These are phyloP conservation scores for Geotrichum phurueaensis DNA, from an alignment of 1,139 yeast species.

Conservation along the genomic window DNA sequence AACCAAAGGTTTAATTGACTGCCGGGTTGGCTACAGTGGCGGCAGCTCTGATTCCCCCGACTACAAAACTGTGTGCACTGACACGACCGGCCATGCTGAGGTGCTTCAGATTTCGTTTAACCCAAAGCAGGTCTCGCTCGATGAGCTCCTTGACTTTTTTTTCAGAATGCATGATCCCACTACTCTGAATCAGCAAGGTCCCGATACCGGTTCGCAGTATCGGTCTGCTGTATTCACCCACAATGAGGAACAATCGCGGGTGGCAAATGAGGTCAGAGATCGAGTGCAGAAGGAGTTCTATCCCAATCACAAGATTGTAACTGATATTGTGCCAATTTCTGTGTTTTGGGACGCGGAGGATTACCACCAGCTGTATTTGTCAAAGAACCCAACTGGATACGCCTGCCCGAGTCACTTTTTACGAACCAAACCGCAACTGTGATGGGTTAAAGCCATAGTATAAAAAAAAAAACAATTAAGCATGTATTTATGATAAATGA, in stretches of 20 bases:
- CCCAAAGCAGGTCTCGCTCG: conserved; percentile 53
- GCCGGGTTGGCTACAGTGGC: conserved; percentile 86
- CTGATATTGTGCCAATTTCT: conserved; percentile 61
- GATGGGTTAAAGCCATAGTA: background rate
- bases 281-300: conserved; percentile 54
- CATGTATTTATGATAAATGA: background rate
- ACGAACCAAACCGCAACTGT: conserved; percentile 39
- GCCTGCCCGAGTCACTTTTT: conserved; percentile 83
- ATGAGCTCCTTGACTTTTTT: conserved; percentile 71
- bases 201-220: conserved; percentile 79
- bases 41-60: conserved; percentile 55
- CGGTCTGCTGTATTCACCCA: conserved; percentile 70
- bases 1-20: conserved; percentile 62
- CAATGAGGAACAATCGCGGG: conserved; percentile 43
- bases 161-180: conserved; percentile 86
- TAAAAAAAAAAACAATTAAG: background rate
- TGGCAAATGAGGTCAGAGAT: conserved; percentile 40
- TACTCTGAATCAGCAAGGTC: conserved; percentile 61
- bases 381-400: conserved; percentile 76
- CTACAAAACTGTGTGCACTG: conserved; percentile 71
- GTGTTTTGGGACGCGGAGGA: conserved; percentile 89
- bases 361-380: conserved; percentile 79
- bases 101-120: conserved; percentile 77
- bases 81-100: conserved; percentile 61
- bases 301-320: conserved; percentile 48